Base-by-base conservation (phyloP, 768 basidiomycete genomes). In the Mycena epipterygia region DNA sequence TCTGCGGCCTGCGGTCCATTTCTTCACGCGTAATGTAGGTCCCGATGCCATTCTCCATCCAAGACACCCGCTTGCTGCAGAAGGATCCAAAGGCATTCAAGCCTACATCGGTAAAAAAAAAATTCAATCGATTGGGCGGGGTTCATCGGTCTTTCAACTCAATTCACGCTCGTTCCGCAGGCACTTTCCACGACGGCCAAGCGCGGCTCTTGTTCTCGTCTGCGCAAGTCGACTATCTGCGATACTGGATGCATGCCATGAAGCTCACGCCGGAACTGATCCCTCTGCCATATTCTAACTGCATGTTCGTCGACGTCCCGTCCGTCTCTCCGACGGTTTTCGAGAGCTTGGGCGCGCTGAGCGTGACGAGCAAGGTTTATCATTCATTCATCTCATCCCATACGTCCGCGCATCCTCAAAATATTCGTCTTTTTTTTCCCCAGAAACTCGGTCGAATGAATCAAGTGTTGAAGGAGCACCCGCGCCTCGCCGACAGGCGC, bases 121-220 rank as follows among this genome's bases (percentile, higher is more conserved):
- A 46, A 46, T 17, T 29, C 9, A 33, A 64, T 35, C 49, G 37
- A 51, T 46, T n/a, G 33, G 49, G 55, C 51, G 39, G 12, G 2
- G 46, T 53, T 23, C 23, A 30, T 32, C 29, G 33, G 12, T 55
- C 27, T 39, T 44, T 48, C 14, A 44, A n/a, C n/a, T n/a, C n/a
- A n/a, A n/a, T n/a, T n/a, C n/a, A n/a, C n/a, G n/a, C n/a, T 48
- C 30, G 21, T 58, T 32, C 44, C 39, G 8, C 19, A 86, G 87
- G 85, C n/a, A 89, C 86, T 11, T 82, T 90, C 51, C 81, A 81
- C 52, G 88, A 82, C 75, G 88, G 87, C 61, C 87, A 89, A 73
- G 82, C 87, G 16, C 84, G 89, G 8, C 81, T 91, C 55, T 81
- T 90, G 55, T 89, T 89, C 74, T 88, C 90, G n/a, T 88, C 86